Evolutionary conservation across 2,329 filamentous ascomycete genomes (phyloP), one percentile per base, ranked within the genome.

Genomic region (Diaporthe sp.): DNA sequence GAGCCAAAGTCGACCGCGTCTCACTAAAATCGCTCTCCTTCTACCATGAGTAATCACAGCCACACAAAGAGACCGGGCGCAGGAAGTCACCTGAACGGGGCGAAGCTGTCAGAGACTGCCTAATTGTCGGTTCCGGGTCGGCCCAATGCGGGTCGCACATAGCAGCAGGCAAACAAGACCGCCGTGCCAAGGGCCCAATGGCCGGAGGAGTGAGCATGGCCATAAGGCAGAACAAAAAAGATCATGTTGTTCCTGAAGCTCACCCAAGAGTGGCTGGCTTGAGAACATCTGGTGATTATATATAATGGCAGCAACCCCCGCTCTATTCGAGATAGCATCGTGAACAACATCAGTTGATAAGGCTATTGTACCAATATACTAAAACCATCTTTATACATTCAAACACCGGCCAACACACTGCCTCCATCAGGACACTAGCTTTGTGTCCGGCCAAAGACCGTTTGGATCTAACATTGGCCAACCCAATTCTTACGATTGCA

Each of bases 211-310:
- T 37, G 55, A 55, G 34, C 49, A 31, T 55, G 46, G n/a, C 46
- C 28, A 19, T 44, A 46, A 73, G 71, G 71, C 71, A 65, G 46
- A 73, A 73, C 31, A 65, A 51, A 19, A 62, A 60, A 60, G 58
- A 25, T 73, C n/a, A 34, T 25, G 49, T 34, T 46, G 37, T 73
- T 55, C 49, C 58, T 73, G 46, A 17, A 62, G 58, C 12, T 55
- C 46, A n/a, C 28, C 6, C 19, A 31, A 34, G 15, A 3, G 19
- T 28, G 15, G 34, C 17, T 28, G 15, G 34, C 17, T 62, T 28
- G 49, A 34, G n/a, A 4, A n/a, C 1, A 28, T 44, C 37, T n/a
- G 17, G 12, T 3, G 12, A 31, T n/a, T 62, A 65, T 57, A 65
- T 73, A 73, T 73, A 62, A 31, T 3, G 19, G 34, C 17, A 22